Conservation (phyloP, 2,329 filamentous ascomycete species). For the Annulohypoxylon truncatum region DNA sequence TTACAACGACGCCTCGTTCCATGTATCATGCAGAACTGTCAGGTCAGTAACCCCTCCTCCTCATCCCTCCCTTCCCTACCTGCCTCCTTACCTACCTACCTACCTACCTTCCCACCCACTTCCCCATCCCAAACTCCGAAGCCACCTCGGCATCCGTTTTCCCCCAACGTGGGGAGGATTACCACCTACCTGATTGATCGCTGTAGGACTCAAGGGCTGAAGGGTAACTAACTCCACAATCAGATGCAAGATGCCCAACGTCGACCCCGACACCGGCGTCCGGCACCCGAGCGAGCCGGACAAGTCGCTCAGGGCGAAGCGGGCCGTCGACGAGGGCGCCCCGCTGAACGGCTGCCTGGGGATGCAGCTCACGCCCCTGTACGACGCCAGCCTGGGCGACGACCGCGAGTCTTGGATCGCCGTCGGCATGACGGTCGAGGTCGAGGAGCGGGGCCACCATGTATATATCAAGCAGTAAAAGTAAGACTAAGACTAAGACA, state of each 20-base stretch:
- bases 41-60: slow-evolving; percentile 56
- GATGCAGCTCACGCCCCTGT: slow-evolving; percentile 73
- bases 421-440: slow-evolving; percentile 67
- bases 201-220: background rate
- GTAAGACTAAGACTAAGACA: too few species aligned
- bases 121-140: background rate
- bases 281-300: slow-evolving; percentile 68
- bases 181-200: slow-evolving; percentile 2
- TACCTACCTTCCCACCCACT: background rate
- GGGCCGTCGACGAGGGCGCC: slow-evolving; percentile 70
- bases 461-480: slow-evolving; percentile 54
- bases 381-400: slow-evolving; percentile 50
- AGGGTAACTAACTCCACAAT: background rate
- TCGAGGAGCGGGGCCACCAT: slow-evolving; percentile 61
- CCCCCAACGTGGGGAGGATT: background rate
- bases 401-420: slow-evolving; percentile 58
- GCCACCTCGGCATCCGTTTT: background rate
- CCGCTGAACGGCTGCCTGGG: slow-evolving; percentile 69
- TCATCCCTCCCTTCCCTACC: background rate
- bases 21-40: slow-evolving; percentile 73
- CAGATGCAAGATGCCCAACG: slow-evolving; percentile 77
- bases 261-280: slow-evolving; percentile 70
- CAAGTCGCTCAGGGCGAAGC: slow-evolving; percentile 66
- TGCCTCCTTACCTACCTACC: too few species aligned
- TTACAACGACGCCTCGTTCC: slow-evolving; percentile 57